These are phyloP conservation scores for Suhomyces bolitotheri DNA, from an alignment of 1,139 yeast genomes.

Conservation along the genomic window DNA sequence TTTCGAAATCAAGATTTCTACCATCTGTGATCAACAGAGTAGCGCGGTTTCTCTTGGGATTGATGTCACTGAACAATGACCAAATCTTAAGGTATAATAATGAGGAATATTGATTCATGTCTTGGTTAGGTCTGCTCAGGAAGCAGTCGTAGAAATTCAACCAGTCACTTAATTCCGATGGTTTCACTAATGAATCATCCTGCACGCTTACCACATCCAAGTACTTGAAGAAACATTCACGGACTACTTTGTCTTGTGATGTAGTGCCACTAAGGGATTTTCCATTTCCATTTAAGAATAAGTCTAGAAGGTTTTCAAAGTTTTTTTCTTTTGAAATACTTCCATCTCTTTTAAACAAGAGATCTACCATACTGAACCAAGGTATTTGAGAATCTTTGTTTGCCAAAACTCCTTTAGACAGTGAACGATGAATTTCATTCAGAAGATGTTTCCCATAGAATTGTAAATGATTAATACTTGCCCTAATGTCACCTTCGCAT, in stretches of 20 bases:
- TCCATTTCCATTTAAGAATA: conserved; percentile 38
- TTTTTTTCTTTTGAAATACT: conserved; percentile 49
- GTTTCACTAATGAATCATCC: conserved; percentile 65
- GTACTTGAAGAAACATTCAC: conserved; percentile 73
- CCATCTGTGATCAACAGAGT: conserved; percentile 37
- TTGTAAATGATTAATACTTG: conserved; percentile 82
- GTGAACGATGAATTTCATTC: no score
- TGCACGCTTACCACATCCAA: conserved; percentile 52
- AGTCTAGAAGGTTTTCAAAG: conserved; percentile 40
- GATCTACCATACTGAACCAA: conserved; percentile 62
- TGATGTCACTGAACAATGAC: conserved; percentile 64
- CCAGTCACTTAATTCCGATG: conserved; percentile 76
- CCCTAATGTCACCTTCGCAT: conserved; percentile 83
- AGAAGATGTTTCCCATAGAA: conserved; percentile 45
- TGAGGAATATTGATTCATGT: conserved; percentile 52
- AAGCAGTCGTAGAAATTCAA: conserved; percentile 59
- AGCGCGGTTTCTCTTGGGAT: conserved; percentile 31
- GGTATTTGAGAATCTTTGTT: conserved; percentile 55
- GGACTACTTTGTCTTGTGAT: conserved; percentile 61
- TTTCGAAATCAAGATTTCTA: conserved; percentile 47
- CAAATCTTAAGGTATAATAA: conserved; percentile 65
- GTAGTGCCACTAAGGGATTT: conserved; percentile 46
- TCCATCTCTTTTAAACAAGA: conserved; percentile 53
- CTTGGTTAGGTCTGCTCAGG: conserved; percentile 23
- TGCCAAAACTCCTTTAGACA: no score